A percentile compares a stretch with the other conserved stretches of the same genome.
These are phyloP conservation scores for Aureobasidium mangrovei DNA, from an alignment of 2,329 filamentous ascomycete genomes.

Conservation along the genomic window DNA sequence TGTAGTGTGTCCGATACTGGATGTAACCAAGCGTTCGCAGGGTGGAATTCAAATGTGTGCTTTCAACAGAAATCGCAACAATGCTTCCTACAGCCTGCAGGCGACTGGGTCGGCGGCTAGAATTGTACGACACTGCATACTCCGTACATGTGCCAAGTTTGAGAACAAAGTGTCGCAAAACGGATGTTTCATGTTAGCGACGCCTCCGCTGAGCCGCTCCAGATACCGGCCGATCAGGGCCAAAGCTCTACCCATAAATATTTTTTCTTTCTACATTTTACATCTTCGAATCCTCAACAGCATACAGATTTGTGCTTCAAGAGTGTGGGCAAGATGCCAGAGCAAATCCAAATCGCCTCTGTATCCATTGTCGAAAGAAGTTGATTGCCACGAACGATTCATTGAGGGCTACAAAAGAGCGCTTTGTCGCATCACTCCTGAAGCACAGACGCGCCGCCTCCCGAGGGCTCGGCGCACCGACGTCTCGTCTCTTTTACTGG, in stretches of 20 bases:
- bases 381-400: not conserved
- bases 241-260: too few relatives aligned
- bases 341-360: not conserved
- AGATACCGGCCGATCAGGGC: slow-evolving; percentile 2
- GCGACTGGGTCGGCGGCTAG: not conserved
- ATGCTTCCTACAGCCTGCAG: too few relatives aligned
- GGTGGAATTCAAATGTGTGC: too few relatives aligned
- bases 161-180: not conserved
- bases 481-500: not conserved
- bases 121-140: not conserved
- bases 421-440: slow-evolving; percentile 5
- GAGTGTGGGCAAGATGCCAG: not conserved
- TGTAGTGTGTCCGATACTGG: too few relatives aligned
- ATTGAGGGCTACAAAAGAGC: not conserved
- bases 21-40: too few relatives aligned
- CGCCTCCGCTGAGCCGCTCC: not conserved
- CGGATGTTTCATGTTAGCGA: slow-evolving; percentile 11
- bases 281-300: not conserved
- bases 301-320: too few relatives aligned
- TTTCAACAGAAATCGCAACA: too few relatives aligned
- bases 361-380: too few relatives aligned
- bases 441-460: slow-evolving; percentile 9
- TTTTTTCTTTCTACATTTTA: not conserved
- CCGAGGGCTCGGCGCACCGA: not conserved
- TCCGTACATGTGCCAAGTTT: not conserved